phyloP scores from a whole-genome alignment of 2,329 filamentous ascomycete genomes.

The Botryotinia narcissicola region DNA sequence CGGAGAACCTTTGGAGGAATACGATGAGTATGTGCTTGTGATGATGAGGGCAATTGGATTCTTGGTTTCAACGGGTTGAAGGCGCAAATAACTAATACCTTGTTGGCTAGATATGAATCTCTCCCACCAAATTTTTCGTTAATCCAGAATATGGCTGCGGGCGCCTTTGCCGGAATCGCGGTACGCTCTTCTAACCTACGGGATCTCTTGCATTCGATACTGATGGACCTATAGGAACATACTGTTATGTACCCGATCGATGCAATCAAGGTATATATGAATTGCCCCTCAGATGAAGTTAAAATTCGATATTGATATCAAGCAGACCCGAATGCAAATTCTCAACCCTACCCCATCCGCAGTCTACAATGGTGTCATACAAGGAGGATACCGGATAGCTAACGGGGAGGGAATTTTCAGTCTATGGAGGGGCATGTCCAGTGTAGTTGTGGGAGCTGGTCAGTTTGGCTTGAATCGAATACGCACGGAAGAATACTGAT shows the following conservation, averaged over 20 bases:
- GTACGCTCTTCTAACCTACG: conserved; percentile 28
- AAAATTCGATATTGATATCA: conserved; percentile 24
- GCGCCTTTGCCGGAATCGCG: conserved; percentile 78
- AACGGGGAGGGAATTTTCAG: conserved; percentile 85
- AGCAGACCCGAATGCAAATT: conserved; percentile 95
- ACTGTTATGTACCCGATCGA: conserved; percentile 99
- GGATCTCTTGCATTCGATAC: conserved; percentile 24
- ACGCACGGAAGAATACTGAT: conserved; percentile 28
- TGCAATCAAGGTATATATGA: conserved; percentile 76
- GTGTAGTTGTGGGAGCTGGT: conserved; percentile 94
- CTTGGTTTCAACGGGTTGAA: background rate
- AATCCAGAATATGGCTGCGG: conserved; percentile 90
- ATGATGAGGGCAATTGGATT: conserved; percentile 19
- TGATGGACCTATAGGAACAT: conserved; percentile 66
- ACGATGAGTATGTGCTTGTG: conserved; percentile 53
- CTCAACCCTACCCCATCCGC: conserved; percentile 78
- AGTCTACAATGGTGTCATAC: conserved; percentile 85
- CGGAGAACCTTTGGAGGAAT: conserved; percentile 62
- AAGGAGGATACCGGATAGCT: conserved; percentile 90
- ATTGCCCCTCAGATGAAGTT: conserved; percentile 5
- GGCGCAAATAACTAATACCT: conserved; percentile 28
- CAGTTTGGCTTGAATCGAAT: conserved; percentile 39
- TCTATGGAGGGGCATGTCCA: conserved; percentile 94
- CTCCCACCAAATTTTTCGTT: conserved; percentile 93
- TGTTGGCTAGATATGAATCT: conserved; percentile 70